Evolutionary conservation across 2,329 filamentous ascomycete genomes (phyloP).

Genomic region (Aspergillus fijiensis): DNA sequence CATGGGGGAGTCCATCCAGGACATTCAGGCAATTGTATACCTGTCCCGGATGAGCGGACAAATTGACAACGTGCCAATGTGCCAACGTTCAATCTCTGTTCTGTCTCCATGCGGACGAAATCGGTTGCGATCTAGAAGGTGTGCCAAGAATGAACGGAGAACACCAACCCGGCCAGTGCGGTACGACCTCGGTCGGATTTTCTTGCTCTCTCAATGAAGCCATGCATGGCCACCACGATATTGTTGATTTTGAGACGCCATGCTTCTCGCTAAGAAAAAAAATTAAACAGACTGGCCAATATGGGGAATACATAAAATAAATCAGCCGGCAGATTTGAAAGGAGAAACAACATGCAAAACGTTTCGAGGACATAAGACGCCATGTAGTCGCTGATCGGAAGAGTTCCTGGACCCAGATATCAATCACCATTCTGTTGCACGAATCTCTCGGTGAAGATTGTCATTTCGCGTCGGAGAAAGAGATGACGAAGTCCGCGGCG

Average conservation of each 20-base stretch:
- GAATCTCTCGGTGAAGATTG: neutral
- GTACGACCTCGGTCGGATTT: neutral
- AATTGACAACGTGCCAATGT: neutral
- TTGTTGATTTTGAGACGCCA: constrained; percentile 25
- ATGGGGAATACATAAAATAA: neutral
- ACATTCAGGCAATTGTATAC: neutral
- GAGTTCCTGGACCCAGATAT: neutral
- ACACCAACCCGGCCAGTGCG: neutral
- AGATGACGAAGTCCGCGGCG: neutral
- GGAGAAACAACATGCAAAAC: neutral
- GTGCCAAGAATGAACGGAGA: neutral
- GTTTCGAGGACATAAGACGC: neutral
- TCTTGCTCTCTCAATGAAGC: constrained; percentile 6
- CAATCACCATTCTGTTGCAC: neutral
- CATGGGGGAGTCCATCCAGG: neutral
- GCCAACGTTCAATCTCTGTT: neutral
- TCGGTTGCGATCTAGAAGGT: neutral
- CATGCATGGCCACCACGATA: constrained; percentile 7
- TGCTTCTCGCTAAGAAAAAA: constrained; percentile 26
- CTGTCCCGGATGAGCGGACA: neutral
- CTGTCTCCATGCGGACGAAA: neutral
- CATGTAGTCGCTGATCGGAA: neutral
- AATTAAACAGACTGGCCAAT: neutral
- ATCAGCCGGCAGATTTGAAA: neutral
- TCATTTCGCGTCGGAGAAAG: neutral